Evolutionary conservation across 2,329 filamentous ascomycete genomes (phyloP), one percentile per base, ranked within the genome.

Genomic region (Cladophialophora immunda): DNA sequence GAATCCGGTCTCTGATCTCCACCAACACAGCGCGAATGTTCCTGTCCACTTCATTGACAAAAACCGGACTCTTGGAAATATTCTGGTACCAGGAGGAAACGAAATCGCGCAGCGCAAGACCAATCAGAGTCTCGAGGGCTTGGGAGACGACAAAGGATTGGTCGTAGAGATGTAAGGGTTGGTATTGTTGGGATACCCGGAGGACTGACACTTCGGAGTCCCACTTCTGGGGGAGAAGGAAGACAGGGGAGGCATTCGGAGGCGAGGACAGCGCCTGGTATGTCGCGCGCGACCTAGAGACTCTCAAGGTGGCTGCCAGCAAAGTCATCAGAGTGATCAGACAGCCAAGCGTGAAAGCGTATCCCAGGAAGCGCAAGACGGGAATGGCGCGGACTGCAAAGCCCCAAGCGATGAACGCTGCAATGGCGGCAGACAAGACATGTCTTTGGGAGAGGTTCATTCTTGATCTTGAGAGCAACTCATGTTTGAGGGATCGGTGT

Each of bases 31-130:
- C 81, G 54, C 95, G 89, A 70, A 97, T 87, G 4, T 89, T 86
- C 71, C 86, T 89, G 78, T 99, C 94, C 65, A 98, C 90, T 79
- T 97, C 91, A 77, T 97, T 91, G 64, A 90, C 84, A 74, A 99
- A 99, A 0, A 87, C 85, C 1, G 90, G 88, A 74, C 90, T 93
- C 69, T 84, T 86, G 81, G 92, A 97, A 76, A 99, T 97, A 74
- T 89, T 87, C 34, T 85, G 86, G 78, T 97, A 98, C 95, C 95
- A 99, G 55, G 90, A 90, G 65, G 86, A 87, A 65, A 99, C 88
- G 76, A 97, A 97, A 77, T 97, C 93, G 70, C 92, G 87, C 70
- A 93, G 80, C 60, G 97, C 87, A 60, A 93, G 82, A 58, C 90
- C 87, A 53, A 99, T 85, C 34, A 98, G 80, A 60, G 89, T 86